Percentiles rank a stretch among this genome's conserved stretches.
Conservation (phyloP, 2,329 filamentous ascomycete species). For the Calonectria naviculata region DNA sequence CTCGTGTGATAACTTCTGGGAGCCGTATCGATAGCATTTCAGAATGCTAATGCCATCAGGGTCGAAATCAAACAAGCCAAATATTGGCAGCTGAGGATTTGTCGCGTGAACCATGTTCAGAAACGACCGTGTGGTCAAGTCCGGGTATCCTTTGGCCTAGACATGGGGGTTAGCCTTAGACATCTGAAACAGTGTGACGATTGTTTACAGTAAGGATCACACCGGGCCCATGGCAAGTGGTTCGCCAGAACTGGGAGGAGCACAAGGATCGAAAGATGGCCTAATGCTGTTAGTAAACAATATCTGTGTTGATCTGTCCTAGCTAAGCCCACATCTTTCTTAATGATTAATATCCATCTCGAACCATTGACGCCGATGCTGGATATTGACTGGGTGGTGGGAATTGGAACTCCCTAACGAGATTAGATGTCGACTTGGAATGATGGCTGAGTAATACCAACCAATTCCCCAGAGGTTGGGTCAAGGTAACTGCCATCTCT, state of each 20-base stretch:
- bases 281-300: conserved; percentile 51
- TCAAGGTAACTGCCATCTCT: conserved; percentile 54
- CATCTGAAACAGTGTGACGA: not conserved
- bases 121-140: conserved; percentile 76
- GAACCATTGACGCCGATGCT: conserved; percentile 59
- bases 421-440: conserved; percentile 20
- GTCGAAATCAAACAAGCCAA: conserved; percentile 78
- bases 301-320: not conserved
- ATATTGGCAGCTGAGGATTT: conserved; percentile 65
- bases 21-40: conserved; percentile 78
- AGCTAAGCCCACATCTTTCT: conserved; percentile 73
- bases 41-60: conserved; percentile 81
- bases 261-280: conserved; percentile 80
- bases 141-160: conserved; percentile 86
- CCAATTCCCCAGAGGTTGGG: conserved; percentile 42
- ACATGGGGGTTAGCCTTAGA: not conserved
- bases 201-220: conserved; percentile 73
- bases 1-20: conserved; percentile 71
- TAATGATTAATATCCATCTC: conserved; percentile 78
- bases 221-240: conserved; percentile 62
- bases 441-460: conserved; percentile 24
- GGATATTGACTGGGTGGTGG: conserved; percentile 60
- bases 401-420: conserved; percentile 70
- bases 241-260: conserved; percentile 65
- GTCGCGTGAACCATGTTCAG: conserved; percentile 63